Conservation (phyloP, 1,139 yeast genomes). For the Saccharomyces hybrid region DNA sequence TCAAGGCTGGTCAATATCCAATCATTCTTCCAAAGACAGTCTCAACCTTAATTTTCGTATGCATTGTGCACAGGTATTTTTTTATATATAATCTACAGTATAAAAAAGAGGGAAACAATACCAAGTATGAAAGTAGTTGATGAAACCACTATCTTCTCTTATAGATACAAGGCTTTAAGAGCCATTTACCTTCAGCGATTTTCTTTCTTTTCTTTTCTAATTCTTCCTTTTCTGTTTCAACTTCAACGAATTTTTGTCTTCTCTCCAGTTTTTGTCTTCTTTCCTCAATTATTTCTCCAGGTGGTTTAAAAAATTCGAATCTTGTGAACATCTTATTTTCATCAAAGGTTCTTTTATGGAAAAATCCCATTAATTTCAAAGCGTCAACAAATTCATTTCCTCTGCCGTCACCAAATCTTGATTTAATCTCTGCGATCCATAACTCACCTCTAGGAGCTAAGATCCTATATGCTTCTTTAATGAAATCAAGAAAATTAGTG, state of each 20-base stretch:
- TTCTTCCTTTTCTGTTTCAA: conserved; percentile 53
- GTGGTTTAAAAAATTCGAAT: conserved; percentile 88
- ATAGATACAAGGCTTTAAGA: conserved; percentile 90
- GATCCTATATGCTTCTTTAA: conserved; percentile 81
- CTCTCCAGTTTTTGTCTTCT: conserved; percentile 56
- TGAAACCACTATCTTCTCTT: conserved; percentile 56
- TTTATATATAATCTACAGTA: background rate
- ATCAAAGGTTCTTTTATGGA: conserved; percentile 83
- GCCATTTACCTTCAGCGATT: conserved; percentile 76
- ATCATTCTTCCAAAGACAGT: conserved; percentile 23
- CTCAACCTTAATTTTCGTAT: background rate
- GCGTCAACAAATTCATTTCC: conserved; percentile 75
- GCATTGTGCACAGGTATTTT: background rate
- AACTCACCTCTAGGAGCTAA: conserved; percentile 86
- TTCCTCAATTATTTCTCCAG: conserved; percentile 60
- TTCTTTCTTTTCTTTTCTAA: conserved; percentile 49
- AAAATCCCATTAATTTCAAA: conserved; percentile 70
- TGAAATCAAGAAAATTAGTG: conserved; percentile 85
- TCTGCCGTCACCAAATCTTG: conserved; percentile 63
- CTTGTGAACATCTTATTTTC: conserved; percentile 88
- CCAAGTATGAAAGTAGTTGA: background rate
- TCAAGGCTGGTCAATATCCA: conserved; percentile 22
- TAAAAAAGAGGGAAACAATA: conserved; percentile 1
- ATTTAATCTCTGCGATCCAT: conserved; percentile 97
- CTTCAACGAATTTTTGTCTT: conserved; percentile 65